A percentile compares a stretch with the other conserved stretches of the same genome.
Conservation (phyloP, 2,329 filamentous ascomycete species). For the Ophiocordyceps camponoti-floridani region DNA sequence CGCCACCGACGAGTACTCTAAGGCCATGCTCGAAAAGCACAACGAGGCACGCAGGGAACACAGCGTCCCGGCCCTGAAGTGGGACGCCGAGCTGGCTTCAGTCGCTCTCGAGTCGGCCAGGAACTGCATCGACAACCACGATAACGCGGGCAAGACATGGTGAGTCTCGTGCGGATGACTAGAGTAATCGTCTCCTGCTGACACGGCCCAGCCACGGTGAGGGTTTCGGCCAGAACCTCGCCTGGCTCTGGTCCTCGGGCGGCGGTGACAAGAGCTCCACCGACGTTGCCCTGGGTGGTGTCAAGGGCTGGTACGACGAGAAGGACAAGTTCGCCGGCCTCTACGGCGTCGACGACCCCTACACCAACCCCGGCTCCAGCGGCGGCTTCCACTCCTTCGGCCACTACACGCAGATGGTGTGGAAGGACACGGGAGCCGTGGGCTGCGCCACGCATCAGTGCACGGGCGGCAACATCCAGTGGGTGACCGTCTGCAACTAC, state of each 20-base stretch:
- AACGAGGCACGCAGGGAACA: conserved; percentile 78
- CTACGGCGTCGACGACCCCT: conserved; percentile 29
- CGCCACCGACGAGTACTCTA: conserved; percentile 11
- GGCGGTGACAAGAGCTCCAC: conserved; percentile 7
- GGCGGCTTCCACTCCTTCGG: conserved; percentile 48
- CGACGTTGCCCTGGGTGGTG: conserved; percentile 6
- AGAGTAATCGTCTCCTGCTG: too few relatives aligned
- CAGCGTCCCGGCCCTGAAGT: conserved; percentile 45
- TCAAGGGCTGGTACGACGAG: conserved; percentile 64
- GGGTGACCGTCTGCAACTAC: conserved; percentile 86
- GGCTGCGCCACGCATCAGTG: conserved; percentile 55
- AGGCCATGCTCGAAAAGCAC: conserved; percentile 49
- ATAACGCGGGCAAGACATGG: conserved; percentile 38
- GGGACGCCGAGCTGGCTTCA: conserved; percentile 43
- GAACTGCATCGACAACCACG: conserved; percentile 56
- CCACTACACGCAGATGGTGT: conserved; percentile 25
- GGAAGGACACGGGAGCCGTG: conserved; percentile 18
- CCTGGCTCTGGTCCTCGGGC: conserved; percentile 31
- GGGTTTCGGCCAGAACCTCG: conserved; percentile 68
- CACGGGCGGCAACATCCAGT: conserved; percentile 27
- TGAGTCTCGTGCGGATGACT: too few relatives aligned
- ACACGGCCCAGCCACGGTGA: conserved; percentile 49
- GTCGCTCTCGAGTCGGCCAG: conserved; percentile 48
- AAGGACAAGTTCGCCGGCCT: conserved; percentile 42
- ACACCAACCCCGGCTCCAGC: conserved; percentile 37